Base-by-base conservation (phyloP, 176 grass and related monocot species). In the Echinochloa phyllopogon region DNA sequence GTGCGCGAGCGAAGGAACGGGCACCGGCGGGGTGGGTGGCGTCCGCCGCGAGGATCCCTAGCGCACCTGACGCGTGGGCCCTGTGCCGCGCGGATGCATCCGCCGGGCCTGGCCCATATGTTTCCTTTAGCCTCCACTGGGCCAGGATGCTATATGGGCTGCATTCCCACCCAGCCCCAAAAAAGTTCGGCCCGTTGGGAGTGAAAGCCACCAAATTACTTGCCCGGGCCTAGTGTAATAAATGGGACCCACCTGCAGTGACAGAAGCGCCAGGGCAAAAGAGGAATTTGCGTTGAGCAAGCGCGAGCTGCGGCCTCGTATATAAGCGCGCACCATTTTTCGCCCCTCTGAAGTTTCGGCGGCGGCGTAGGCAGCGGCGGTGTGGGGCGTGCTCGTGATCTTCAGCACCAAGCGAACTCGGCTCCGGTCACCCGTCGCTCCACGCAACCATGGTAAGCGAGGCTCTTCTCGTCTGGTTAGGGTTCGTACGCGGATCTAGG, bases 381-480 rank as follows among this genome's bases (percentile, higher is more conserved):
- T 57, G 65, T 8, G n/a, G n/a, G n/a, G n/a, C 66, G 56, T 23
- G 58, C 70, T 85, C 43, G 20, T 64, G 55, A 86, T 77, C 64
- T 62, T 62, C 12, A n/a, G 3, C 18, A 5, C 61, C 18, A 63
- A 64, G 36, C 62, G 42, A 11, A 13, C 76, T 63, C 43, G 18
- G 56, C 83, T 72, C 72, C 18, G 37, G 11, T 82, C 55, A 48
- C 45, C 55, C 53, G 36, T 79, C 63, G 33, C 88, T 69, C 40
- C 45, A 3, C 27, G 42, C 88, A 21, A 29, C 88, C 83, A 90
- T 90, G 88, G 88, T 86, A 17, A 76, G 77, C 33, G 3, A 70
- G 37, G 40, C 5, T 21, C 63, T 23, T n/a, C 6, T 50, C n/a
- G 0, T 41, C 20, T 72, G 14, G 20, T 51, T 41, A 18, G 0